A percentile compares a stretch with the other conserved stretches of the same genome.
phyloP scores from a whole-genome alignment of 2,329 filamentous ascomycete species.

The Fusarium globosum region DNA sequence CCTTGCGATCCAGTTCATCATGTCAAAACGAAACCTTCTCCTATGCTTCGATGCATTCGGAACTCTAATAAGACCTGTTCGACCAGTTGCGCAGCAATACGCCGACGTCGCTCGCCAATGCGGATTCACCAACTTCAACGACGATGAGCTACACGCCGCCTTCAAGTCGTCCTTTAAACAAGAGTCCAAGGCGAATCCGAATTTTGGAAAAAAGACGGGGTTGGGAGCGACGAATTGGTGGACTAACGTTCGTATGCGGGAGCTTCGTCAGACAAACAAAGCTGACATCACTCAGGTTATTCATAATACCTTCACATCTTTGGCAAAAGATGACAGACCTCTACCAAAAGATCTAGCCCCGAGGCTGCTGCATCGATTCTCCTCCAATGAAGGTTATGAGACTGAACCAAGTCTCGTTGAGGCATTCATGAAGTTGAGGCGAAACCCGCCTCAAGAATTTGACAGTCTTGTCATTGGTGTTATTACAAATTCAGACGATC shows the following conservation, averaged over 20 bases:
- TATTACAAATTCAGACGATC: conserved; percentile 39
- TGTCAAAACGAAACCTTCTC: conserved; percentile 47
- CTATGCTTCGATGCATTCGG: conserved; percentile 40
- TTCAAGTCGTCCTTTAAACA: conserved; percentile 26
- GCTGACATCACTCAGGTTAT: conserved; percentile 28
- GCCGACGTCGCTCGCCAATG: conserved; percentile 34
- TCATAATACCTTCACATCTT: conserved; percentile 28
- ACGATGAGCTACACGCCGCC: conserved; percentile 30
- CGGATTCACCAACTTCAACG: conserved; percentile 23
- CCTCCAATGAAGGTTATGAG: conserved; percentile 27
- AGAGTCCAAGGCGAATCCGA: conserved; percentile 28
- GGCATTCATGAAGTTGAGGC: conserved; percentile 3
- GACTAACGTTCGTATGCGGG: conserved; percentile 23
- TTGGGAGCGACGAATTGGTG: conserved; percentile 38
- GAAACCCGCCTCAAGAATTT: not conserved
- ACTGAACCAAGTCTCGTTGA: conserved; percentile 10
- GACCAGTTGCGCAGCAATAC: conserved; percentile 29
- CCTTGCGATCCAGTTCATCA: not conserved
- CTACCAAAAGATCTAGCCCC: conserved; percentile 30
- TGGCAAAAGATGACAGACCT: not conserved
- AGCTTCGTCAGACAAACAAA: rapidly evolving
- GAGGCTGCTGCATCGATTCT: conserved; percentile 21
- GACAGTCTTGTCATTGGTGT: conserved; percentile 32
- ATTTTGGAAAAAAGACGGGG: conserved; percentile 33
- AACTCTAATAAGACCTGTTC: conserved; percentile 24